Percentiles rank a stretch among this genome's conserved stretches.
Conservation (phyloP, 1,284 basidiomycete genomes). For the Ganoderma lucidum region DNA sequence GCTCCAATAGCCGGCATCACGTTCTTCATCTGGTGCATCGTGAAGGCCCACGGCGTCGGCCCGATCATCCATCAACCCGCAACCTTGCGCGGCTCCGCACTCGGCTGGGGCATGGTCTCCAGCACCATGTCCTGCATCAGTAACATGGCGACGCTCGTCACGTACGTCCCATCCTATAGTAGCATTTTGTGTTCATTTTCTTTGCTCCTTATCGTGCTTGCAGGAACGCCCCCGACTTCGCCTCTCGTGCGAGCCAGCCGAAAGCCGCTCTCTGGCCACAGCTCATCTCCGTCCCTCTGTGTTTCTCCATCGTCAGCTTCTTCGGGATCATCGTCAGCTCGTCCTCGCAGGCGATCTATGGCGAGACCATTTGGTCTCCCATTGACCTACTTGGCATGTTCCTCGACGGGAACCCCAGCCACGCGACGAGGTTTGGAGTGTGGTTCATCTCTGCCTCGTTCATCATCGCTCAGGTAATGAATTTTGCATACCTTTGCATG, state of each 20-base stretch:
- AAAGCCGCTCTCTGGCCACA: constrained; percentile 78
- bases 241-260: constrained; percentile 75
- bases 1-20: constrained; percentile 77
- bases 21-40: constrained; percentile 86
- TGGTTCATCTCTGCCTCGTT: constrained; percentile 84
- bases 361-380: constrained; percentile 83
- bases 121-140: constrained; percentile 83
- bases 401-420: constrained; percentile 69
- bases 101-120: constrained; percentile 84
- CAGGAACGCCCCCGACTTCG: constrained; percentile 83
- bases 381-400: constrained; percentile 77
- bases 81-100: constrained; percentile 70
- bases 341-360: constrained; percentile 80
- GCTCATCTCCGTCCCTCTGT: constrained; percentile 75
- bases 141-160: constrained; percentile 81
- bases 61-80: constrained; percentile 79
- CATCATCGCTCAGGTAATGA: constrained; percentile 69
- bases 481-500: constrained; percentile 24
- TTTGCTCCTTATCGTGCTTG: constrained; percentile 8
- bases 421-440: constrained; percentile 72
- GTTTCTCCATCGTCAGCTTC: constrained; percentile 82
- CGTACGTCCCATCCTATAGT: constrained; percentile 47
- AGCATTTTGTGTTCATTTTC: background rate
- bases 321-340: constrained; percentile 88
- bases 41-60: constrained; percentile 82